Evolutionary conservation across 805 yeast genomes (phyloP).

Genomic region (Metschnikowia picachoensis): DNA sequence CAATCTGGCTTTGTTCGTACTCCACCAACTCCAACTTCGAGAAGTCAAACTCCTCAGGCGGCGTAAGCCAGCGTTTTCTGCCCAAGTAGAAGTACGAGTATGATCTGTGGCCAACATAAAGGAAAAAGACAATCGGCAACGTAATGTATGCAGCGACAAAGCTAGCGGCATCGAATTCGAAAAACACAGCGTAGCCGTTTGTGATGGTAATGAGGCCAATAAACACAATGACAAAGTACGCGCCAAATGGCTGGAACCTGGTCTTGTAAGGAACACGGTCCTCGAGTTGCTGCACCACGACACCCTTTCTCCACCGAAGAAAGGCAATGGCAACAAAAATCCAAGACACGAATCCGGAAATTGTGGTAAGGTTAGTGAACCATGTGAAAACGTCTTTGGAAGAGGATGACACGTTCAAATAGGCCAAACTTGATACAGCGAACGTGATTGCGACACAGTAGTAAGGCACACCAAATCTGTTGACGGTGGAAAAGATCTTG

Average conservation of each 20-base stretch:
- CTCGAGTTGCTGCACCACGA: conserved; percentile 46
- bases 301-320: conserved; percentile 62
- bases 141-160: conserved; percentile 74
- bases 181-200: conserved; percentile 70
- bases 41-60: conserved; percentile 55
- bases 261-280: conserved; percentile 60
- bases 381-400: conserved; percentile 56
- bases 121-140: conserved; percentile 48
- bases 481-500: conserved; percentile 21
- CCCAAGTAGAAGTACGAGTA: conserved; percentile 32
- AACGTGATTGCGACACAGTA: conserved; percentile 30
- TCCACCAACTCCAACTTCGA: conserved; percentile 61
- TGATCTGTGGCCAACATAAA: conserved; percentile 57
- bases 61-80: conserved; percentile 38
- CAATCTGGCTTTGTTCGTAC: conserved; percentile 42
- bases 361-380: conserved; percentile 62
- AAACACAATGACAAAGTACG: conserved; percentile 50
- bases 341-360: conserved; percentile 68
- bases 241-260: conserved; percentile 52
- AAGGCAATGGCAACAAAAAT: conserved; percentile 49
- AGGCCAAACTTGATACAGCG: conserved; percentile 45
- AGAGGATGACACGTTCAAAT: conserved; percentile 50
- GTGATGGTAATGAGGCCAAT: conserved; percentile 55
- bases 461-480: conserved; percentile 43
- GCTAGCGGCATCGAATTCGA: conserved; percentile 52